Conservation (phyloP, 352 stramenopile species). For the Thraustochytrium striatum region DNA sequence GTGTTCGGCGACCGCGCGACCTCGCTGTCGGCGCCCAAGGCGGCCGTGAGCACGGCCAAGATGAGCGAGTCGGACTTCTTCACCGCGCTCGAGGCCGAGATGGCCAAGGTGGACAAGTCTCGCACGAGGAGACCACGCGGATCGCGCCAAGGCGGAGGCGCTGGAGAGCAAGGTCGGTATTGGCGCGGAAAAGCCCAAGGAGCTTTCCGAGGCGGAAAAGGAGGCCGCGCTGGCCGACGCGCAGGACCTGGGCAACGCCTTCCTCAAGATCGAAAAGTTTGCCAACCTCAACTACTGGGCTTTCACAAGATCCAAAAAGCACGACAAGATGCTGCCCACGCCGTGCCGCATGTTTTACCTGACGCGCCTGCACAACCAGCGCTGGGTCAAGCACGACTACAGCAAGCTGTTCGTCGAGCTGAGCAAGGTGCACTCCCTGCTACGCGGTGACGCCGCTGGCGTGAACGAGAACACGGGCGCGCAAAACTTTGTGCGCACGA, state of each 20-base stretch:
- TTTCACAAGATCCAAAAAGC: conserved; percentile 86
- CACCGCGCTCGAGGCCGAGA: conserved; percentile 64
- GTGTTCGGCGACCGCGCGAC: too few species aligned
- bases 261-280: conserved; percentile 77
- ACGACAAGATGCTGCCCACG: conserved; percentile 70
- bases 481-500: conserved; percentile 68
- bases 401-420: conserved; percentile 49
- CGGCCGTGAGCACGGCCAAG: too few species aligned
- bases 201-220: neutral
- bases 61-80: conserved; percentile 71
- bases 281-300: conserved; percentile 83
- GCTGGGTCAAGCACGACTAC: conserved; percentile 64
- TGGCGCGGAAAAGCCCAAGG: conserved; percentile 13
- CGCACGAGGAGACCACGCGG: conserved; percentile 61
- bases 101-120: conserved; percentile 70
- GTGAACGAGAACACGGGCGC: conserved; percentile 63
- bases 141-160: conserved; percentile 59
- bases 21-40: too few species aligned
- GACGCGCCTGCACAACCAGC: conserved; percentile 71
- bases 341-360: conserved; percentile 74
- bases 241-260: conserved; percentile 63
- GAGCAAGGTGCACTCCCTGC: conserved; percentile 38
- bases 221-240: conserved; percentile 46
- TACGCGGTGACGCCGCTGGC: conserved; percentile 40
- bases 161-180: conserved; percentile 53